Percentiles rank a stretch among this genome's conserved stretches.
These are phyloP conservation scores for Phytopythium helicoides DNA, from an alignment of 352 stramenopile genomes.

Conservation along the genomic window DNA sequence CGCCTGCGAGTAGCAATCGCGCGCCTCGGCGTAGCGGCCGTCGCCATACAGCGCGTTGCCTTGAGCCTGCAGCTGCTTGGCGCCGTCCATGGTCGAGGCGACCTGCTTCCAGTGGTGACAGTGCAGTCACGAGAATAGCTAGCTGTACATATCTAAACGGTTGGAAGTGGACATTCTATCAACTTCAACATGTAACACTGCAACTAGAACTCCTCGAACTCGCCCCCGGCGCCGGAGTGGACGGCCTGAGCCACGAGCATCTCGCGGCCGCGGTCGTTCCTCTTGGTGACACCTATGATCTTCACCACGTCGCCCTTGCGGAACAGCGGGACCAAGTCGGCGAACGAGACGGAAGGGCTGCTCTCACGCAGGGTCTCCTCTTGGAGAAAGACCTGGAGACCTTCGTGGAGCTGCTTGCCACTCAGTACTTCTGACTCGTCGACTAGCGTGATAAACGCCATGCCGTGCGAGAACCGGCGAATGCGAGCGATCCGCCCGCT, in stretches of 20 bases:
- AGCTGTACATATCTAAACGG: too few relatives aligned
- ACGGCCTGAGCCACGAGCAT: not conserved
- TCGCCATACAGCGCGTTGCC: conserved; percentile 54
- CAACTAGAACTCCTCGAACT: conserved; percentile 6
- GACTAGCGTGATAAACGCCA: conserved; percentile 43
- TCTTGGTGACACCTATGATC: not conserved
- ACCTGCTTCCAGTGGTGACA: conserved; percentile 1
- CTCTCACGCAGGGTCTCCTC: not conserved
- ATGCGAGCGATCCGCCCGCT: conserved; percentile 33
- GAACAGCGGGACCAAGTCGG: not conserved
- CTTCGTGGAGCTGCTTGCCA: not conserved
- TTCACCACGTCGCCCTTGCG: not conserved
- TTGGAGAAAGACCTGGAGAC: conserved; percentile 5
- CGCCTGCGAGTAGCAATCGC: conserved; percentile 42
- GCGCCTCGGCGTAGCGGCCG: conserved; percentile 58
- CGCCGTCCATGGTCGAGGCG: conserved; percentile 9
- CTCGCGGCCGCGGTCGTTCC: conserved; percentile 1
- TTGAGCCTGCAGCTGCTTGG: conserved; percentile 35
- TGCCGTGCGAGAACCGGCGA: conserved; percentile 43
- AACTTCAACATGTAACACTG: too few relatives aligned
- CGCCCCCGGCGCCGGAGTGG: not conserved
- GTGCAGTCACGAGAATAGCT: too few relatives aligned
- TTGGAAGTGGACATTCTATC: too few relatives aligned
- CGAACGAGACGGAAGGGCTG: not conserved
- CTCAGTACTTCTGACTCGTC: not conserved